These are phyloP conservation scores for Ganoderma resinaceum DNA, from an alignment of 1,284 basidiomycete species.

Conservation along the genomic window DNA sequence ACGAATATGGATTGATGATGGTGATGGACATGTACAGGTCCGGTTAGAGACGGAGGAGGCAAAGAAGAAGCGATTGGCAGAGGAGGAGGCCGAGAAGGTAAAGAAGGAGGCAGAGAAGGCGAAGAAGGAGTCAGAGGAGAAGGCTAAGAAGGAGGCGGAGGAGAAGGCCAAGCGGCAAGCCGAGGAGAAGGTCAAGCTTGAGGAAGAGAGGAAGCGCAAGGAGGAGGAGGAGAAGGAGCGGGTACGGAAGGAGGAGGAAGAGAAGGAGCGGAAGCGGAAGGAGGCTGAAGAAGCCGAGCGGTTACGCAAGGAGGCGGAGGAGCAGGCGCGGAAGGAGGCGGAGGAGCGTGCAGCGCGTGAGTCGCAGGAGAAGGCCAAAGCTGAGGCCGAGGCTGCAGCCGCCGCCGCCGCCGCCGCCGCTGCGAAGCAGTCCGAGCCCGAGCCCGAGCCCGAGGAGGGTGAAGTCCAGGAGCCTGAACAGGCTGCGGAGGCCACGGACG, in stretches of 20 bases:
- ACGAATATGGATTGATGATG: no score
- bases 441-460: constrained; percentile 45
- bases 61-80: constrained; percentile 55
- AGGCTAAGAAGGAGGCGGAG: constrained; percentile 43
- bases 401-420: constrained; percentile 39
- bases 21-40: no score
- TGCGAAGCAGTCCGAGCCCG: constrained; percentile 43
- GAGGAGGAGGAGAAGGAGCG: constrained; percentile 41
- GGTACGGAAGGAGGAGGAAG: constrained; percentile 48
- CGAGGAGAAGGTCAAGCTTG: constrained; percentile 32
- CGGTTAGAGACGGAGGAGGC: constrained; percentile 57
- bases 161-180: constrained; percentile 40
- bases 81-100: constrained; percentile 51
- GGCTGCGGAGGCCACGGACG: constrained; percentile 33
- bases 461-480: constrained; percentile 49
- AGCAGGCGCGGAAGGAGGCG: constrained; percentile 38
- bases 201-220: constrained; percentile 36
- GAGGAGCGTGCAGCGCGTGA: constrained; percentile 38
- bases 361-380: constrained; percentile 42
- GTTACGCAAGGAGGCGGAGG: constrained; percentile 42
- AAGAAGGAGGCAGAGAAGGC: constrained; percentile 46
- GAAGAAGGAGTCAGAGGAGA: constrained; percentile 43
- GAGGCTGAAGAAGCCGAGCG: constrained; percentile 45
- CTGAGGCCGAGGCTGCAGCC: constrained; percentile 38
- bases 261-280: constrained; percentile 40